Evolutionary conservation across 2,329 filamentous ascomycete species (phyloP).

Genomic region (Exophiala sideris): DNA sequence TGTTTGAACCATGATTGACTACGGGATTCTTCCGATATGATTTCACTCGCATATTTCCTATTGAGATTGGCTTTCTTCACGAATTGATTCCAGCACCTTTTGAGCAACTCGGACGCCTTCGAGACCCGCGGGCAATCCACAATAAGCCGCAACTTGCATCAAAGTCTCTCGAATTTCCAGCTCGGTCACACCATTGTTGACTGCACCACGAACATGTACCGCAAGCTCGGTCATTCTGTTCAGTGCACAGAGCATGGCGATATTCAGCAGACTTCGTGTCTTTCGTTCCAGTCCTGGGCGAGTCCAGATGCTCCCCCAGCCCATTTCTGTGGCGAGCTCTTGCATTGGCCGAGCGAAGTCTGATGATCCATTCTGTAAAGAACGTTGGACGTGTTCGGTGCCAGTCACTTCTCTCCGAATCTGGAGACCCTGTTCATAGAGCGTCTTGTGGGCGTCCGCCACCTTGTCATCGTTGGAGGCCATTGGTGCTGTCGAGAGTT

Average conservation of each 20-base stretch:
- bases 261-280: slow-evolving; percentile 60
- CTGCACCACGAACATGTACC: slow-evolving; percentile 60
- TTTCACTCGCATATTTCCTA: too few relatives aligned
- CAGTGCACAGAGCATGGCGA: slow-evolving; percentile 62
- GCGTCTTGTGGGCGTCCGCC: slow-evolving; percentile 45
- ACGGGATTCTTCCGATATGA: neutral
- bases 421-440: slow-evolving; percentile 60
- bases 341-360: slow-evolving; percentile 61
- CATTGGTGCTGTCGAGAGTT: slow-evolving; percentile 9
- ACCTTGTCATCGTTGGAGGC: slow-evolving; percentile 15
- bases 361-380: slow-evolving; percentile 47
- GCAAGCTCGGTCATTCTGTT: slow-evolving; percentile 59
- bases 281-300: slow-evolving; percentile 61
- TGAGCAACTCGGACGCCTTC: slow-evolving; percentile 38
- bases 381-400: slow-evolving; percentile 56
- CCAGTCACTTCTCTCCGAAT: slow-evolving; percentile 60
- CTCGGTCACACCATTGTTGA: slow-evolving; percentile 61
- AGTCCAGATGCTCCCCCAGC: slow-evolving; percentile 64
- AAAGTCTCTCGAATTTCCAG: slow-evolving; percentile 57
- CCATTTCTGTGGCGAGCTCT: slow-evolving; percentile 61
- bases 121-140: slow-evolving; percentile 44
- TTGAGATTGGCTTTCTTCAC: slow-evolving; percentile 9
- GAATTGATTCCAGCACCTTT: slow-evolving; percentile 22
- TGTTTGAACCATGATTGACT: neutral
- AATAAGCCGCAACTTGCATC: slow-evolving; percentile 37